Base-by-base conservation (phyloP, 2,329 filamentous ascomycete genomes). In the Akanthomyces uredinophilus region DNA sequence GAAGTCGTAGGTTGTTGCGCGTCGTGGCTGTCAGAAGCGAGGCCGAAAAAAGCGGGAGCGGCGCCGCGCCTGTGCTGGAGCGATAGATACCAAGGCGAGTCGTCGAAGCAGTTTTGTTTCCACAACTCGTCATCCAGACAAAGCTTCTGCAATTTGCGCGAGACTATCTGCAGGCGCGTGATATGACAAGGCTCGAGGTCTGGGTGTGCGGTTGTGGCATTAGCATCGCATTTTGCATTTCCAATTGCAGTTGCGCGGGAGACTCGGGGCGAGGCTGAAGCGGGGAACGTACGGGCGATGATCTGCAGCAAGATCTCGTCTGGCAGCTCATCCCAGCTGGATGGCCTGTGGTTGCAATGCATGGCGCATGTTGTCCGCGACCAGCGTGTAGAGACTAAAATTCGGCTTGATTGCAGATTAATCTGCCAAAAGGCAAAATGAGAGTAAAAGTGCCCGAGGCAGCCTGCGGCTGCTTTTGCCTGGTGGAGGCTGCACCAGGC, bases 51-150 rank as follows among this genome's bases (percentile, higher is more conserved):
- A 7, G n/a, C n/a, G 8, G 49, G 49, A 35, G 39, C 8, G 18
- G 59, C 44, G 20, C 16, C 18, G 20, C 59, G 59, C 41, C 59
- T 5, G 51, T 13, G 22, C 22, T 80, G 81, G 27, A 90, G 81
- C n/a, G 79, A 77, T 37, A 85, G 81, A 68, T 88, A 83, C 71
- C 87, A 88, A 39, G 80, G 72, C 18, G 91, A 94, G 63, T 86
- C 79, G 41, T 87, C 81, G 72, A 95, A 91, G 72, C 89, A 93
- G 70, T 87, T 81, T 3, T 81, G 76, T 65, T 89, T 88, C 93
- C 93, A 97, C 41, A 94, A 78, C 44, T 80, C 83, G 68, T 89
- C 84, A 71, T 96, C 91, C 62, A 91, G 87, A 44, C 85, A 88
- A 47, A 95, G 78, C 35, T 78, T 74, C 32, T 87, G 81, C 63